These are phyloP conservation scores for Aspergillus alliaceus DNA, from an alignment of 2,329 filamentous ascomycete species.

Conservation along the genomic window DNA sequence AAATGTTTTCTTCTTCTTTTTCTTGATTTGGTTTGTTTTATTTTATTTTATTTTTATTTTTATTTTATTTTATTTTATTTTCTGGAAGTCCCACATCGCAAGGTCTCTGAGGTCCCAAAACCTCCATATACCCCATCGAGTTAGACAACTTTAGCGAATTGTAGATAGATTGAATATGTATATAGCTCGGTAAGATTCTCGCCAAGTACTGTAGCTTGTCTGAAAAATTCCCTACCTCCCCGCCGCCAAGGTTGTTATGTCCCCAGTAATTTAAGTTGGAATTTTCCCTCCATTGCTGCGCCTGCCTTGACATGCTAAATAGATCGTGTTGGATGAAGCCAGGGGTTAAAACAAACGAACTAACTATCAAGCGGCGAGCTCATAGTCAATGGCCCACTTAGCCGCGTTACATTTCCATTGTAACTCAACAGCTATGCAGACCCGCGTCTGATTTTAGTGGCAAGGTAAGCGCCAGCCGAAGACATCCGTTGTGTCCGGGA, in stretches of 20 bases:
- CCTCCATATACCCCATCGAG: background rate
- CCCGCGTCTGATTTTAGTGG: background rate
- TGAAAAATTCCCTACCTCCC: too few relatives aligned
- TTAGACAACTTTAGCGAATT: background rate
- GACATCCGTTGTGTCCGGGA: background rate
- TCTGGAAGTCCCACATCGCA: background rate
- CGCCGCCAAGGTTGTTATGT: too few relatives aligned
- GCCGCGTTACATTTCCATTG: constrained; percentile 4
- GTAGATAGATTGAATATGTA: background rate
- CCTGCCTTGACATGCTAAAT: background rate
- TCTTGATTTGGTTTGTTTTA: too few relatives aligned
- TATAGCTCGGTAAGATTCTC: background rate
- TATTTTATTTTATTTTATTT: too few relatives aligned
- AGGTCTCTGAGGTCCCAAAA: background rate
- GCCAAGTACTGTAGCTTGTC: background rate
- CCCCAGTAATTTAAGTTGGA: background rate
- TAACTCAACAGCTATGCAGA: constrained; percentile 3
- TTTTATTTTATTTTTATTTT: too few relatives aligned
- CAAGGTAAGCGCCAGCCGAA: background rate
- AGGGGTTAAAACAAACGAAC: background rate
- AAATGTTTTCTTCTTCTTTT: too few relatives aligned
- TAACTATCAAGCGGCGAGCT: background rate
- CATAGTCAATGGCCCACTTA: constrained; percentile 5
- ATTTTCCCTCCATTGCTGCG: background rate
- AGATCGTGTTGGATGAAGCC: background rate